Conservation (phyloP, 1,139 yeast genomes). For the Geotrichum fermentans region DNA sequence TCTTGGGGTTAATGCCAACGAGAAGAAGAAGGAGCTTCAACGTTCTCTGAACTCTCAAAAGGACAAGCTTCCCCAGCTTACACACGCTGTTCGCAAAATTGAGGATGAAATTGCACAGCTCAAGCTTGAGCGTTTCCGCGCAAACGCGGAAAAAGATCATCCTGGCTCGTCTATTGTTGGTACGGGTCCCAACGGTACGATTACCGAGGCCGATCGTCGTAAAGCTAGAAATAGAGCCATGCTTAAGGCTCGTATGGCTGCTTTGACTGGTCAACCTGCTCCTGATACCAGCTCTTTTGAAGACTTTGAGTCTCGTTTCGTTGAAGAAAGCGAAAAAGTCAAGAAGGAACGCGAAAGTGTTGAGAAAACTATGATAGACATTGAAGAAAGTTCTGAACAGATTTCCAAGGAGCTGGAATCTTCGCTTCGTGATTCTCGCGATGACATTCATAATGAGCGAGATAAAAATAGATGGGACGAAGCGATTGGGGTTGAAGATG, state of each 20-base stretch:
- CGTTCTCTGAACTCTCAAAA: slow-evolving; percentile 53
- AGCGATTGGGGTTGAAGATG: slow-evolving; percentile 71
- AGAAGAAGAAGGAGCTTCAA: slow-evolving; percentile 43
- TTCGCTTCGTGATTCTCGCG: slow-evolving; percentile 36
- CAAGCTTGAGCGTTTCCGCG: slow-evolving; percentile 59
- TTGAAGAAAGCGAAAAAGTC: slow-evolving; percentile 52
- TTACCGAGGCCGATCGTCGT: slow-evolving; percentile 74
- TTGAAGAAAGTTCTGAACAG: slow-evolving; percentile 67
- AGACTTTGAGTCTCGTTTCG: slow-evolving; percentile 52
- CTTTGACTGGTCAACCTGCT: slow-evolving; percentile 70
- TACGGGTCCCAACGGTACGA: slow-evolving; percentile 77
- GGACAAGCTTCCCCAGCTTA: slow-evolving; percentile 64
- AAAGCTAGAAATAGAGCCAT: slow-evolving; percentile 75
- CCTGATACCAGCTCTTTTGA: slow-evolving; percentile 46
- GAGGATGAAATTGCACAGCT: slow-evolving; percentile 67
- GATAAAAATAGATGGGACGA: slow-evolving; percentile 77
- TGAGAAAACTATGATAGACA: slow-evolving; percentile 54
- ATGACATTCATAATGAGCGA: slow-evolving; percentile 42
- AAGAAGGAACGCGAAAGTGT: slow-evolving; percentile 52
- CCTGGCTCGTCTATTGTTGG: slow-evolving; percentile 71
- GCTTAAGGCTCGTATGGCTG: slow-evolving; percentile 82
- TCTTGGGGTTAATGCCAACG: slow-evolving; percentile 32
- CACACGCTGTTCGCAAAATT: slow-evolving; percentile 54
- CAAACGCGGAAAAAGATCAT: slow-evolving; percentile 51
- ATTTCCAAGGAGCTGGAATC: slow-evolving; percentile 58